These are phyloP conservation scores for Fusarium penzigii DNA, from an alignment of 2,329 filamentous ascomycete species.

Conservation along the genomic window DNA sequence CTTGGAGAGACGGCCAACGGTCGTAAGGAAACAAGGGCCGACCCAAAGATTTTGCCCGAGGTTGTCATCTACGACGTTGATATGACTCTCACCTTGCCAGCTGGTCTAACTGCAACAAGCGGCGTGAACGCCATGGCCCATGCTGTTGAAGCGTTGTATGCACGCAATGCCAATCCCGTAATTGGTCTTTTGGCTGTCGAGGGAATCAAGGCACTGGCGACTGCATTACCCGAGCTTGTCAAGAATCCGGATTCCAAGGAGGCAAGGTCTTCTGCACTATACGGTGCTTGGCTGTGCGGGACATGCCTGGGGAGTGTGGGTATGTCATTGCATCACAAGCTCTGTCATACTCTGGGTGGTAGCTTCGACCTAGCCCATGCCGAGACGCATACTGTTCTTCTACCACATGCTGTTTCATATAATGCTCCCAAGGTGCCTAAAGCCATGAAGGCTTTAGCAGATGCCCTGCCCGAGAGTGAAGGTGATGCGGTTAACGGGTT, in stretches of 20 bases:
- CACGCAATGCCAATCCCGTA: slow-evolving; percentile 61
- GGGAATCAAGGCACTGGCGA: slow-evolving; percentile 43
- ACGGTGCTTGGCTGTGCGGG: slow-evolving; percentile 67
- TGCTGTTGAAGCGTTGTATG: slow-evolving; percentile 62
- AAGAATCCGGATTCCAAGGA: slow-evolving; percentile 34
- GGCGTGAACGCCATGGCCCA: slow-evolving; percentile 69
- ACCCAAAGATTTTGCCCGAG: slow-evolving; percentile 59
- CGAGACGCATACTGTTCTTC: slow-evolving; percentile 63
- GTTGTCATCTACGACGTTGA: slow-evolving; percentile 67
- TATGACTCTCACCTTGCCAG: slow-evolving; percentile 59
- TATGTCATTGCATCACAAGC: slow-evolving; percentile 68
- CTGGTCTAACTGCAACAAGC: slow-evolving; percentile 54
- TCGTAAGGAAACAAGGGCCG: slow-evolving; percentile 56
- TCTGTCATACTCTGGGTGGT: slow-evolving; percentile 66
- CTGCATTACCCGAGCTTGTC: slow-evolving; percentile 53
- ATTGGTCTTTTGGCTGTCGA: slow-evolving; percentile 59
- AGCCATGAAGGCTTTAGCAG: slow-evolving; percentile 53
- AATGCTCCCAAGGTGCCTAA: slow-evolving; percentile 57
- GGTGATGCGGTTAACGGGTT: slow-evolving; percentile 59
- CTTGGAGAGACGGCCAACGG: slow-evolving; percentile 62
- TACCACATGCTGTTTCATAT: slow-evolving; percentile 65
- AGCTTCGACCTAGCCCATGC: slow-evolving; percentile 65
- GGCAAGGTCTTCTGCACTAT: slow-evolving; percentile 44
- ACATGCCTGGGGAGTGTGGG: slow-evolving; percentile 59
- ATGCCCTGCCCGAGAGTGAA: slow-evolving; percentile 54